A percentile compares a stretch with the other conserved stretches of the same genome.
These are phyloP conservation scores for Saccharum hybrid DNA, from an alignment of 202 grass and related monocot genomes.

Conservation along the genomic window DNA sequence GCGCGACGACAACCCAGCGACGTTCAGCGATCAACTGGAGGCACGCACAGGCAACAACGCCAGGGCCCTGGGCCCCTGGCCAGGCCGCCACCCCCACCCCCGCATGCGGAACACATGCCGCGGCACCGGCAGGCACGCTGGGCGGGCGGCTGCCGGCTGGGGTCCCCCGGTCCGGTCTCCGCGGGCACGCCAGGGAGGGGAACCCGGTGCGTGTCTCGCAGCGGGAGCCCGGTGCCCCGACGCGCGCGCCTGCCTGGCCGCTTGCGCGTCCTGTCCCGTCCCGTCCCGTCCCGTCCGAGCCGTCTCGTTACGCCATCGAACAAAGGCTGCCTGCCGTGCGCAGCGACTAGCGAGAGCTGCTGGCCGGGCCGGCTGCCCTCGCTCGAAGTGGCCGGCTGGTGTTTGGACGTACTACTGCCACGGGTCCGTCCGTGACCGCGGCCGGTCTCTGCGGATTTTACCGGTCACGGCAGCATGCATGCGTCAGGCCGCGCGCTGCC, in stretches of 20 bases:
- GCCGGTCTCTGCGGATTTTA: not conserved
- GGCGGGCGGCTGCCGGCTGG: not conserved
- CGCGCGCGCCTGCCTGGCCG: not conserved
- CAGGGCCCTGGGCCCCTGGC: no score
- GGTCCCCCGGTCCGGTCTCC: not conserved
- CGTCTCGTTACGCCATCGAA: not conserved
- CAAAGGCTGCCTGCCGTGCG: constrained; percentile 15
- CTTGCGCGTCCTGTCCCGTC: not conserved
- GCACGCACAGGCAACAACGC: not conserved
- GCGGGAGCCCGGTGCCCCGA: not conserved
- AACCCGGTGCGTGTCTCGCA: not conserved
- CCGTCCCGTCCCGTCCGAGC: not conserved
- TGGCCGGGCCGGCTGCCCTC: not conserved
- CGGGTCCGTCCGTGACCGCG: not conserved
- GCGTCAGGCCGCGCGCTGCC: not conserved
- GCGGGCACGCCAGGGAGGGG: not conserved
- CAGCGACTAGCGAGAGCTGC: not conserved
- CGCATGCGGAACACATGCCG: constrained; percentile 5
- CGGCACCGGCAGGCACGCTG: not conserved
- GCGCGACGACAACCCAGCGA: not conserved
- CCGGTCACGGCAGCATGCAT: constrained; percentile 25
- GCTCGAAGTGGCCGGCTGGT: not conserved
- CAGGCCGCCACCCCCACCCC: not conserved
- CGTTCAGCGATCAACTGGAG: not conserved
- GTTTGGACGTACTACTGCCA: not conserved